phyloP scores from a whole-genome alignment of 2,329 filamentous ascomycete genomes.

The Cytospora schulzeri region DNA sequence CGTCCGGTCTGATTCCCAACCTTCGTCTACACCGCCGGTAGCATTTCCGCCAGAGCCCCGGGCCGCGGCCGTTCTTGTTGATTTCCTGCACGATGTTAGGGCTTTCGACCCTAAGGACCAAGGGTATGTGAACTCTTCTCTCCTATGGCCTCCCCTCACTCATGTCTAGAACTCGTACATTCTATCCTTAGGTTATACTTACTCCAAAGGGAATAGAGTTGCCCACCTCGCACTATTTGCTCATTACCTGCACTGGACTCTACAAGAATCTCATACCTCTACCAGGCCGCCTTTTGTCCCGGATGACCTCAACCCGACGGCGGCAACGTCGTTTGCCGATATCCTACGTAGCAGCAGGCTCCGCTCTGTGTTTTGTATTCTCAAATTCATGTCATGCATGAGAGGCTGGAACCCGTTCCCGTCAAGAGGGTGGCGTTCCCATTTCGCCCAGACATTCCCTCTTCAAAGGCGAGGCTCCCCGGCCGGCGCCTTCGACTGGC shows the following conservation, averaged over 20 bases:
- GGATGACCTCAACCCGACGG: constrained; percentile 12
- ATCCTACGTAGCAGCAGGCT: constrained; percentile 17
- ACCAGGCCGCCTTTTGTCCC: neutral
- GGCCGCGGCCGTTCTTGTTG: neutral
- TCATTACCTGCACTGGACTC: too few species aligned
- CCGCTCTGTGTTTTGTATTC: constrained; percentile 20
- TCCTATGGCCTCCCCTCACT: too few species aligned
- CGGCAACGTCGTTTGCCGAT: constrained; percentile 23
- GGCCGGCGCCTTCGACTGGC: constrained; percentile 20
- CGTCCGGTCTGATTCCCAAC: too few species aligned
- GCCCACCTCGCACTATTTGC: too few species aligned
- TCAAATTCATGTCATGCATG: constrained; percentile 2
- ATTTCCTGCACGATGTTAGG: constrained; percentile 26
- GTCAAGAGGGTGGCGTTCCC: neutral
- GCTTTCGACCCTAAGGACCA: constrained; percentile 25
- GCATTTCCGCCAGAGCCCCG: too few species aligned
- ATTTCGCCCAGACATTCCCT: constrained; percentile 25
- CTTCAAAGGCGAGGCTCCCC: constrained; percentile 4
- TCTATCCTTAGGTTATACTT: too few species aligned
- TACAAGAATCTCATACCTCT: neutral
- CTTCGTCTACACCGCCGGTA: too few species aligned
- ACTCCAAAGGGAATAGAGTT: too few species aligned
- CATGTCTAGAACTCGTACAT: too few species aligned
- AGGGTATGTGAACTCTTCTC: constrained; percentile 21
- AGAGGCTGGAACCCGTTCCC: too few species aligned